These are phyloP conservation scores for Ceratonia siliqua DNA, from an alignment of 306 rosid genomes.

Conservation along the genomic window DNA sequence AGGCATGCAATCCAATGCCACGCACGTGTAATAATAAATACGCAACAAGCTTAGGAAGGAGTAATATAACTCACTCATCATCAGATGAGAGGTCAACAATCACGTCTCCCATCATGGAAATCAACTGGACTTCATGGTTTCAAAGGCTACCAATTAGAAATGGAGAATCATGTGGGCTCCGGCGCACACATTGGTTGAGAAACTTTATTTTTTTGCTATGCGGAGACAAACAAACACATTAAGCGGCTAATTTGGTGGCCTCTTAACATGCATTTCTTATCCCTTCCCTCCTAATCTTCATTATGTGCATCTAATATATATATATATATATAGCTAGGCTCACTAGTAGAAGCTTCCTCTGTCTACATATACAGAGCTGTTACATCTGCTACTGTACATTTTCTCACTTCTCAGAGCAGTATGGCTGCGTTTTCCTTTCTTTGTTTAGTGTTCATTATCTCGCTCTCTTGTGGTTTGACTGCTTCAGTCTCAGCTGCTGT, in stretches of 20 bases:
- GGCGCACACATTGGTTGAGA: too few relatives aligned
- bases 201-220: too few relatives aligned
- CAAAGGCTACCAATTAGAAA: too few relatives aligned
- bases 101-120: too few relatives aligned
- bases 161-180: too few relatives aligned
- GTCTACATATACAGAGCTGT: not conserved
- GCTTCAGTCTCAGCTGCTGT: slow-evolving; percentile 34
- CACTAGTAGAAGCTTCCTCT: not conserved
- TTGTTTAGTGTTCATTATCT: slow-evolving; percentile 23
- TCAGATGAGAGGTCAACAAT: too few relatives aligned
- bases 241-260: not conserved
- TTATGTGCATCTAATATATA: not conserved
- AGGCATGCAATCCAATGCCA: too few relatives aligned
- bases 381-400: not conserved
- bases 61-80: too few relatives aligned
- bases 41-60: too few relatives aligned
- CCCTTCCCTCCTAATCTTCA: not conserved
- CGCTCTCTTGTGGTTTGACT: slow-evolving; percentile 22
- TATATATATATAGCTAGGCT: not conserved
- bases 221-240: not conserved
- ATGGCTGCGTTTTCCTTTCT: slow-evolving; percentile 34
- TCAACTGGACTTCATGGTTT: too few relatives aligned
- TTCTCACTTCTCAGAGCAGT: not conserved
- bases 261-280: not conserved
- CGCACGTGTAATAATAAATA: too few relatives aligned